Base-by-base conservation (phyloP, 345 rosid genomes). In the Cochlearia excelsa region DNA sequence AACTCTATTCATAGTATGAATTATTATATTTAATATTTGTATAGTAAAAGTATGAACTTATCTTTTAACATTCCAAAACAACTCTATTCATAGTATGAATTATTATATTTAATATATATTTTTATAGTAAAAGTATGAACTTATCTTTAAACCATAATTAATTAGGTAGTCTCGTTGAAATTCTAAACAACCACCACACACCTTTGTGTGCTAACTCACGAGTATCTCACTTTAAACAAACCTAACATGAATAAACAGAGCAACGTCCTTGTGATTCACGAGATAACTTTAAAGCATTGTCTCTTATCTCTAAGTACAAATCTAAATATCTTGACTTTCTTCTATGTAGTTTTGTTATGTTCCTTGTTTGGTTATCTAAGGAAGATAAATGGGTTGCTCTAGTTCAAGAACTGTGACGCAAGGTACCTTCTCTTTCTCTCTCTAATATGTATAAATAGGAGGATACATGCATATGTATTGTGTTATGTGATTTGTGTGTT, bases 151-250 rank as follows among this genome's bases (percentile, higher is more conserved):
- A 50, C 46, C 71, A 67, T 52, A 60, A 52, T 26, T 54, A 48
- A 68, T 46, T 62, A 27, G 57, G 48, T 48, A 63, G 53, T 16
- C 23, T 16, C 23, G 23, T 16, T 61, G 74, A 63, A 44, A 63
- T 56, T 70, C 65, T 16, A 16, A 16, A 52, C 63, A 63, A 70
- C 74, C 35, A 63, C 74, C 69, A 70, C 69, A 70, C 69, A 48
- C 30, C 42, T 63, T 56, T 63, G 59, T 56, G 35, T 42, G 52
- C 23, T 16, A 16, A 16, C 23, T 70, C 74, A 70, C 74, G 74
- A 63, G 74, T 63, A 42, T 70, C 74, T 64, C 54, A 62, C 74
- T 63, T 35, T 44, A 64, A 63, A 50, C 74, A 70, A 16, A 70
- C 73, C 73, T 54, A 69, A 61, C 73, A 61, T 27, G 26, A 35